A percentile compares a stretch with the other conserved stretches of the same genome.
These are phyloP conservation scores for Paraphaeosphaeria minitans DNA, from an alignment of 2,329 filamentous ascomycete genomes.

Conservation along the genomic window DNA sequence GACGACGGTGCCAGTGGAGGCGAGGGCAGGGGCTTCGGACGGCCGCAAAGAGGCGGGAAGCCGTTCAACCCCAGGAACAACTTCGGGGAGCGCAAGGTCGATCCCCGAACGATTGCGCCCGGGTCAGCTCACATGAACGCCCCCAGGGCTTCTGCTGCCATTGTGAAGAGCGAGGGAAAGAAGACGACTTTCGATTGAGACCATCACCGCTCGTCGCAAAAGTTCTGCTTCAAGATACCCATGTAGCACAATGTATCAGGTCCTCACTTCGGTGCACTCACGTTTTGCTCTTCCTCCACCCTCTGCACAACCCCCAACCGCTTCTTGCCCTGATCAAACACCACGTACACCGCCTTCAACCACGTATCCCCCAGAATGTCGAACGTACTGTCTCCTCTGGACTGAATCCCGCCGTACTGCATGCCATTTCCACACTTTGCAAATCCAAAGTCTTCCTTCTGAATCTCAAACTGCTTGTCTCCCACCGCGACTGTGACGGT, in stretches of 20 bases:
- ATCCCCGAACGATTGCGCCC: conserved; percentile 52
- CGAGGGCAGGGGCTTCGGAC: conserved; percentile 31
- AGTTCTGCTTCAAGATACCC: conserved; percentile 6
- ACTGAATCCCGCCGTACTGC: conserved; percentile 70
- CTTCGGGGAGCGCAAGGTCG: conserved; percentile 42
- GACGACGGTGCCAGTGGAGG: conserved; percentile 25
- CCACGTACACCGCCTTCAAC: conserved; percentile 67
- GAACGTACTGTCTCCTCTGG: conserved; percentile 59
- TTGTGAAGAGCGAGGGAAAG: conserved; percentile 77
- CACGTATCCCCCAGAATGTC: conserved; percentile 70
- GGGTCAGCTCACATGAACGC: conserved; percentile 53
- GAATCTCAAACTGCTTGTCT: conserved; percentile 62
- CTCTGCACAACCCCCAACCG: conserved; percentile 66
- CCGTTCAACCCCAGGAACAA: conserved; percentile 18
- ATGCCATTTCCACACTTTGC: conserved; percentile 60
- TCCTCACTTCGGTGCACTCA: conserved; percentile 15
- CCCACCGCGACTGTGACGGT: conserved; percentile 68
- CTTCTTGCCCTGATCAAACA: conserved; percentile 67
- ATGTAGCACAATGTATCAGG: conserved; percentile 4
- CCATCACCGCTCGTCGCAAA: not conserved
- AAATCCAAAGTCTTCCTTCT: conserved; percentile 68
- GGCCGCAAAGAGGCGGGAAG: conserved; percentile 36
- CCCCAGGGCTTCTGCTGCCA: conserved; percentile 74
- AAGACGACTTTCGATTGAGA: conserved; percentile 76
- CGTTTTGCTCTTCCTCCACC: conserved; percentile 34